Conservation (phyloP, 352 stramenopile genomes). For the Blastocystis sp. region DNA sequence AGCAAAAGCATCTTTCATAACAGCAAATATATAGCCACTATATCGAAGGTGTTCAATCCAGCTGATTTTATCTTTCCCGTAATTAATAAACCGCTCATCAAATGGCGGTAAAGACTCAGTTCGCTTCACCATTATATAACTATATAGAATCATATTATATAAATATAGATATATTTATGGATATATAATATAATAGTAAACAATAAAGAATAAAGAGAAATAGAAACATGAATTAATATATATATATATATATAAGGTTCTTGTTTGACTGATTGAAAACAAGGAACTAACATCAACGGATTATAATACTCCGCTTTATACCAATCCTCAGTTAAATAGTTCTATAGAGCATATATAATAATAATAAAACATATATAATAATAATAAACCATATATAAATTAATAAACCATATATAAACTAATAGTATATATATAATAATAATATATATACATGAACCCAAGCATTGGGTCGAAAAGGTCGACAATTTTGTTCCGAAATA, state of each 20-base stretch:
- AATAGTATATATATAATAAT: neutral
- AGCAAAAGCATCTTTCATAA: conserved; percentile 8
- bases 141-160: conserved; percentile 19
- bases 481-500: conserved; percentile 4
- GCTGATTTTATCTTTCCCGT: conserved; percentile 28
- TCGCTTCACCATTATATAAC: conserved; percentile 21
- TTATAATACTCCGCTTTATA: no score
- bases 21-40: conserved; percentile 11
- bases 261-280: no score
- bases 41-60: conserved; percentile 29
- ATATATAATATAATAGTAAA: no score
- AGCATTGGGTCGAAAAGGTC: conserved; percentile 8
- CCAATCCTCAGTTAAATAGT: no score
- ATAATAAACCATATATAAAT: conserved; percentile 28
- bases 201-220: no score
- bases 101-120: conserved; percentile 14
- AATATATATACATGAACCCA: conserved; percentile 4
- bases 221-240: no score
- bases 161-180: no score
- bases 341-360: no score
- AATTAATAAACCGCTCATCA: conserved; percentile 37
- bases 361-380: no score
- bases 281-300: no score
- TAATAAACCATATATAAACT: conserved; percentile 36
- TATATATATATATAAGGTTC: no score